Evolutionary conservation across 2,329 filamentous ascomycete species (phyloP), one percentile per base, ranked within the genome.

Genomic region (Huntiella decipiens): DNA sequence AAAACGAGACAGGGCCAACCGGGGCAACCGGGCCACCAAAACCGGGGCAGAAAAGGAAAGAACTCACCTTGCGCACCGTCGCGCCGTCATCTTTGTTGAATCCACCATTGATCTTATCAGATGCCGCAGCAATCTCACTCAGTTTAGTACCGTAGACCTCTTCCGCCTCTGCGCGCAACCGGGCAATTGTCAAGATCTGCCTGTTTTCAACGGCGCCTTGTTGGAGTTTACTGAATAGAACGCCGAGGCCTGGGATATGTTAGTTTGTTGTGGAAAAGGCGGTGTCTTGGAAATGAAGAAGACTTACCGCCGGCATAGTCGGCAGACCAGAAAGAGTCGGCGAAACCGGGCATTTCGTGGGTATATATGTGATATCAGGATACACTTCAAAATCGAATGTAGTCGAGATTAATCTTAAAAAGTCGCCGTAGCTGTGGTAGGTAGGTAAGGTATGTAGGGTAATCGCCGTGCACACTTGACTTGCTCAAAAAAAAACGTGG

Each of bases 261-360:
- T 28, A 28, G 22, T 10, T 28, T 28, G 22, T 28, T 36, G 32
- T 13, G 17, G 12, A n/a, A 39, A 34, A 22, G 19, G 4, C 43
- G 38, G 16, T 19, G 8, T 28, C 6, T 28, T 10, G 22, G 3
- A 39, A 39, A 5, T 22, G 12, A 16, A 22, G 16, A 39, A 39
- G 50, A 58, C 72, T 61, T 66, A 82, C 82, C 87, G 69, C 83
- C 86, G 60, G 88, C 88, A 71, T 96, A 96, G 72, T 98, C 91
- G 60, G 77, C 76, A 51, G 91, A 94, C 91, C 91, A 98, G 67
- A 98, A 96, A 43, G 87, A 94, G 66, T 88, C 85, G 55, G 86
- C 79, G 65, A 98, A 96, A 56, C 83, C 76, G 55, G 82, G 81
- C 82, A 88, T 19, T 34, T 88, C 60, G 63, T 76, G 53, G 52